Evolutionary conservation across 768 basidiomycete species (phyloP), one percentile per base, ranked within the genome.

Genomic region (Kwoniella botswanensis): DNA sequence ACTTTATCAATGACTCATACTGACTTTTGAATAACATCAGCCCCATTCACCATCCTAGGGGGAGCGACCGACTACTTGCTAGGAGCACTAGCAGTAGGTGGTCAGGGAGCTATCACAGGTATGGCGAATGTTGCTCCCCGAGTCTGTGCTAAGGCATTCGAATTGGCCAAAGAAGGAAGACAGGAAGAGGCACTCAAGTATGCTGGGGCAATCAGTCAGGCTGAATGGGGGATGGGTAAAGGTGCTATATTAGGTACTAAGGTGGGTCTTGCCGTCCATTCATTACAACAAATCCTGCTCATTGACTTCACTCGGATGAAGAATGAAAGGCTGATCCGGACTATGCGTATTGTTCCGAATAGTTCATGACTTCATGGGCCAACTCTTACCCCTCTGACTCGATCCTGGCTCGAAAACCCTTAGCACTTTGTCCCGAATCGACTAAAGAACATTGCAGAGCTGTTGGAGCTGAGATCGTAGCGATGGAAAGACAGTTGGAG

Each of bases 31-130:
- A 50, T 50, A 15, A 50, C 18, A 13, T 50, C 67, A 68, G 67
- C 67, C 29, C 67, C 74, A 21, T 72, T 76, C 68, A 71, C 73
- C 41, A 67, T 76, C 29, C 68, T 76, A 15, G 75, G 73, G 57
- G 75, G 75, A 24, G 75, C 75, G 15, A 65, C 75, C 42, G 75
- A 76, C 56, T 76, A 76, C 61, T 64, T 76, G 18, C 67, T 76
- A 24, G 68, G 69, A 22, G 67, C 71, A 2, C 15, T 74, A 15
- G 73, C 72, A 10, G 65, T 71, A 52, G 75, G 75, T 18, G 72
- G 62, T 4, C 44, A 71, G n/a, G 77, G 77, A 5, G 75, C 71
- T 57, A 76, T 78, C 60, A 74, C 77, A 18, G 77, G 77, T 22
- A 67, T 76, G 59, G 71, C 68, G 9, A 78, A 78, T 50, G 67